These are phyloP conservation scores for Candida tetrigidarum DNA, from an alignment of 1,139 yeast species.

Conservation along the genomic window DNA sequence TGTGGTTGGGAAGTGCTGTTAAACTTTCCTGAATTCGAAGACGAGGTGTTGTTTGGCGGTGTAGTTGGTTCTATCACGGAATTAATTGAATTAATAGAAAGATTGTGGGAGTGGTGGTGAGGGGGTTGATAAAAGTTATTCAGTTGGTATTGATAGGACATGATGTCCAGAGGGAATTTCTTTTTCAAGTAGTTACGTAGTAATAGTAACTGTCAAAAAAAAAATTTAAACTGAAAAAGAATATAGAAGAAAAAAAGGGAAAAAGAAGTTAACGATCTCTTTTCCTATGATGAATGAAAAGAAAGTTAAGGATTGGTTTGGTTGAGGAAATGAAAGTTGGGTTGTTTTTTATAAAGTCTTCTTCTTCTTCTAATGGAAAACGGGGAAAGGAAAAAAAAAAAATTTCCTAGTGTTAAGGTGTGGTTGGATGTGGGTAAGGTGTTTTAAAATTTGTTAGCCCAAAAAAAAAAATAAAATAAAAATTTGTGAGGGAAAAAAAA, in stretches of 20 bases:
- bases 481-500: no score
- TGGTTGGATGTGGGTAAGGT: neutral
- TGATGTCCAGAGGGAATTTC: conserved; percentile 3
- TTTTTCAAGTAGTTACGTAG: no score
- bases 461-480: no score
- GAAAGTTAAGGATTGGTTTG: neutral
- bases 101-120: conserved; percentile 34
- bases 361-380: neutral
- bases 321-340: neutral
- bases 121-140: conserved; percentile 8
- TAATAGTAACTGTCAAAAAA: conserved; percentile 1
- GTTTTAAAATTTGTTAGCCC: neutral
- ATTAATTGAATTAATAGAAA: conserved; percentile 40
- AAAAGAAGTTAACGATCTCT: conserved; percentile 1
- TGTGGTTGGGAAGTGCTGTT: neutral
- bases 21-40: conserved; percentile 4
- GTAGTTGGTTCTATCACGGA: conserved; percentile 47
- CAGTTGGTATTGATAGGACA: conserved; percentile 10
- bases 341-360: no score
- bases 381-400: neutral
- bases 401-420: no score
- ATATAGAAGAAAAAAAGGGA: conserved; percentile 3
- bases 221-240: no score
- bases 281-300: neutral
- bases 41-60: conserved; percentile 30